These are phyloP conservation scores for Corchorus olitorius DNA, from an alignment of 345 rosid genomes.

Conservation along the genomic window DNA sequence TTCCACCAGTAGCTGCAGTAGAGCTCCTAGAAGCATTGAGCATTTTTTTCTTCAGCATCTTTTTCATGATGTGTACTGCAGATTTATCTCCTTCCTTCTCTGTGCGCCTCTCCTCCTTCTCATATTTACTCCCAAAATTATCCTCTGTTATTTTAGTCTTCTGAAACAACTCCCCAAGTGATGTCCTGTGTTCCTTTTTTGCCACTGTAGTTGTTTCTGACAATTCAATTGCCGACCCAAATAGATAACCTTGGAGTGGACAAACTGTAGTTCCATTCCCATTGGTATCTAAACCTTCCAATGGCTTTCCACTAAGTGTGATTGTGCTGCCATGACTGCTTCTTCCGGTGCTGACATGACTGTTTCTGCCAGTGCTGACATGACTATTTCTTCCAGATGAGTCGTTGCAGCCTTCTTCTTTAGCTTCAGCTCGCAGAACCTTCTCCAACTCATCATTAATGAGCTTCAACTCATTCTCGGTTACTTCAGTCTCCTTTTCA, in stretches of 20 bases:
- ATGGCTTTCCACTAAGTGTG: constrained; percentile 65
- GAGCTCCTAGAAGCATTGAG: constrained; percentile 55
- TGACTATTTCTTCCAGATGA: constrained; percentile 74
- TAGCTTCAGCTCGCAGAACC: constrained; percentile 63
- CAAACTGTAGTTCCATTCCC: constrained; percentile 53
- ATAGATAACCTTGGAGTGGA: constrained; percentile 76
- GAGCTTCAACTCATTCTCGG: constrained; percentile 71
- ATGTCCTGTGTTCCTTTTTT: constrained; percentile 68
- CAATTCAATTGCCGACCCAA: constrained; percentile 69
- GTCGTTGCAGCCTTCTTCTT: constrained; percentile 54
- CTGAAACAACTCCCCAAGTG: constrained; percentile 82
- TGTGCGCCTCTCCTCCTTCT: constrained; percentile 50
- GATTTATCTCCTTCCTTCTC: constrained; percentile 71
- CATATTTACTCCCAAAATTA: constrained; percentile 38
- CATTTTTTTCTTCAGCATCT: constrained; percentile 62
- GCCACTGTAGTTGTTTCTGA: constrained; percentile 58
- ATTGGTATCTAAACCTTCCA: constrained; percentile 53
- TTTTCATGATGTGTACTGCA: constrained; percentile 57
- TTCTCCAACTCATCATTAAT: constrained; percentile 76
- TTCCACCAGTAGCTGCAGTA: constrained; percentile 35
- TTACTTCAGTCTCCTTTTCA: constrained; percentile 65
- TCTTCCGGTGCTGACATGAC: constrained; percentile 68
- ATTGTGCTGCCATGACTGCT: constrained; percentile 80
- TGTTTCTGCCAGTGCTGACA: constrained; percentile 65
- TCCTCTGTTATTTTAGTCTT: constrained; percentile 62